Conservation (phyloP, 2,329 filamentous ascomycete species). For the Tothia fuscella region DNA sequence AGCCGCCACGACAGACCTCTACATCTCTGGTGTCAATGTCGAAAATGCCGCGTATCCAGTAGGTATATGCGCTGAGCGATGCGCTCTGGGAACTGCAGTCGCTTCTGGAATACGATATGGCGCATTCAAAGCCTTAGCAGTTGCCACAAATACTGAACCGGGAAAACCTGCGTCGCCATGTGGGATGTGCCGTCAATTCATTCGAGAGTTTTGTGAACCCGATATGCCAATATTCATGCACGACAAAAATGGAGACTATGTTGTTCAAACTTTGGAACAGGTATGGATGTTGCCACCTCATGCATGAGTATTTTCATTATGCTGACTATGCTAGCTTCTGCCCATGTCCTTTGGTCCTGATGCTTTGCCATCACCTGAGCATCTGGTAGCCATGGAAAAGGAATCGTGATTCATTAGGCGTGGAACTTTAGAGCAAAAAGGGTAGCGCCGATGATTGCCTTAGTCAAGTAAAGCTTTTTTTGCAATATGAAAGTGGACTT, state of each 20-base stretch:
- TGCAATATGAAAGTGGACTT: no score
- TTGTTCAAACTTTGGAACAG: constrained; percentile 44
- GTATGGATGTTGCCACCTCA: not conserved
- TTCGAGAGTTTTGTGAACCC: constrained; percentile 35
- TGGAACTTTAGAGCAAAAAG: no score
- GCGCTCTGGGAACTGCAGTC: constrained; percentile 74
- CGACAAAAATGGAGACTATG: constrained; percentile 62
- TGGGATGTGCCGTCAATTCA: constrained; percentile 88
- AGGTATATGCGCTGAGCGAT: constrained; percentile 87
- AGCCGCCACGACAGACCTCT: constrained; percentile 30
- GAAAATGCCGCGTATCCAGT: constrained; percentile 92
- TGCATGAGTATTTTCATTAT: not conserved
- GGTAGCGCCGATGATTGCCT: no score
- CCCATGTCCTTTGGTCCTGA: constrained; percentile 12
- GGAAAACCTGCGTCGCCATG: constrained; percentile 49
- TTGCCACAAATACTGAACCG: constrained; percentile 59
- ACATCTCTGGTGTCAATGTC: constrained; percentile 58
- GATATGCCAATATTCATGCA: constrained; percentile 34
- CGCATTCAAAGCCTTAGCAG: constrained; percentile 66
- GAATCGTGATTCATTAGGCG: not conserved
- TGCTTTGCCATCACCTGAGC: constrained; percentile 3
- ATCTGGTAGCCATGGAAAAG: not conserved
- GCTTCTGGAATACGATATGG: constrained; percentile 37
- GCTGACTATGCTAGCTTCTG: constrained; percentile 14
- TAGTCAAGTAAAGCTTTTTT: no score